Base-by-base conservation (phyloP, 2,329 filamentous ascomycete genomes). In the Clarireedia hainanense region DNA sequence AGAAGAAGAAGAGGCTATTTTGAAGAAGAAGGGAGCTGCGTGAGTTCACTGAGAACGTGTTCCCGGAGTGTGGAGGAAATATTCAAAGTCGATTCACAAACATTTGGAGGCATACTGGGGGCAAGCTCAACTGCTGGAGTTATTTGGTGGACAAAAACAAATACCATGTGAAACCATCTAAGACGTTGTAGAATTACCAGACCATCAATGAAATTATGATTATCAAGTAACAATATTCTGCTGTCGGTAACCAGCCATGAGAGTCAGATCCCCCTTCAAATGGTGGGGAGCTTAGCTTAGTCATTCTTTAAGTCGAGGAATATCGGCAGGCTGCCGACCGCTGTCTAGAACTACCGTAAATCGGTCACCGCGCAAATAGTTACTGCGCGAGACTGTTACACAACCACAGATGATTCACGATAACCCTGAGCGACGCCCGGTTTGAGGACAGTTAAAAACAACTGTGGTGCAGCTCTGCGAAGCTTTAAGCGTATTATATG, bases 1-100 rank as follows among this genome's bases (percentile, higher is more conserved):
- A 66, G 79, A 80, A 4, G 86, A 90, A 65, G 87, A 91, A 57
- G 80, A 87, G 66, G 80, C 78, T 61, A 72, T 78, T 53, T 65
- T 89, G 59, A 78, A 76, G 69, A 89, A 88, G 76, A 80, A 81
- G 60, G 70, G 65, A 54, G 73, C 72, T 65, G 71, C 69, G 23
- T 74, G 68, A 61, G 50, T 48, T 43, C 30, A 40, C 20, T 6
- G 4, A 30, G 48, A 39, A 20, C 17, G 23, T 47, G 27, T 30
- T 26, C 12, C n/a, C 26, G 15, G 4, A 45, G 30, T 34, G 37
- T 7, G 42, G 30, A 51, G 40, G 20, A 48, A 52, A 48, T 27
- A 55, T 49, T 20, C 45, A 34, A 55, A n/a, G 5, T 42, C 39
- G n/a, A 42, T 42, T n/a, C 39, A 42, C n/a, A 12, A 12, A 42